These are phyloP conservation scores for Colletotrichum tofieldiae DNA, from an alignment of 2,329 filamentous ascomycete genomes.

Conservation along the genomic window DNA sequence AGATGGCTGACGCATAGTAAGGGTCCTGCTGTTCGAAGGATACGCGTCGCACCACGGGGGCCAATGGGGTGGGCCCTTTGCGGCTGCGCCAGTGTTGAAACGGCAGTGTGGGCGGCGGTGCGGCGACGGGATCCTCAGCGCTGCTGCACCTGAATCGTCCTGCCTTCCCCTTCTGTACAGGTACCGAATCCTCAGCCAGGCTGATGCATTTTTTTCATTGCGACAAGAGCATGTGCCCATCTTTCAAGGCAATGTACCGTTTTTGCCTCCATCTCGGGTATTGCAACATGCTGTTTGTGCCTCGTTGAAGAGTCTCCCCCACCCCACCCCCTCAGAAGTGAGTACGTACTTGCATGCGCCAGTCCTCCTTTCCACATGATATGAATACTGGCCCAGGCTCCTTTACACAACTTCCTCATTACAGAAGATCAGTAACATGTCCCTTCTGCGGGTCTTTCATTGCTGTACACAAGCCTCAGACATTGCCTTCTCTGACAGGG, in stretches of 20 bases:
- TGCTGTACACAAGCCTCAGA: background rate
- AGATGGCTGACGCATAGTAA: background rate
- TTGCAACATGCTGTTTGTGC: background rate
- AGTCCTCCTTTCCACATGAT: slow-evolving; percentile 7
- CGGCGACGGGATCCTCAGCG: slow-evolving; percentile 8
- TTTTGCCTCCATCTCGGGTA: background rate
- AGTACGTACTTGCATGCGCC: slow-evolving; percentile 12
- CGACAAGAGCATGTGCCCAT: background rate
- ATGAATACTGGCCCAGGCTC: background rate
- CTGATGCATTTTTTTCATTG: background rate
- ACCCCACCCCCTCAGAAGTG: background rate
- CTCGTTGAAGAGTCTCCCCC: slow-evolving; percentile 1
- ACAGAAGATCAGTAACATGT: background rate
- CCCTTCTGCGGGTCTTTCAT: background rate
- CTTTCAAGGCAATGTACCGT: background rate
- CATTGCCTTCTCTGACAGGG: background rate
- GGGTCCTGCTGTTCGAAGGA: slow-evolving; percentile 2
- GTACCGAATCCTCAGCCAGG: background rate
- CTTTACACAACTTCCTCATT: background rate
- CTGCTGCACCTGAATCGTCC: background rate
- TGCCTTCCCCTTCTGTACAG: background rate
- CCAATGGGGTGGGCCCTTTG: background rate
- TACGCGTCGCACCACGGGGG: slow-evolving; percentile 1
- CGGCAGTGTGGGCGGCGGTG: slow-evolving; percentile 13
- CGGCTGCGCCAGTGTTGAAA: slow-evolving; percentile 19